These are phyloP conservation scores for Bremia lactucae DNA, from an alignment of 352 stramenopile genomes.

Conservation along the genomic window DNA sequence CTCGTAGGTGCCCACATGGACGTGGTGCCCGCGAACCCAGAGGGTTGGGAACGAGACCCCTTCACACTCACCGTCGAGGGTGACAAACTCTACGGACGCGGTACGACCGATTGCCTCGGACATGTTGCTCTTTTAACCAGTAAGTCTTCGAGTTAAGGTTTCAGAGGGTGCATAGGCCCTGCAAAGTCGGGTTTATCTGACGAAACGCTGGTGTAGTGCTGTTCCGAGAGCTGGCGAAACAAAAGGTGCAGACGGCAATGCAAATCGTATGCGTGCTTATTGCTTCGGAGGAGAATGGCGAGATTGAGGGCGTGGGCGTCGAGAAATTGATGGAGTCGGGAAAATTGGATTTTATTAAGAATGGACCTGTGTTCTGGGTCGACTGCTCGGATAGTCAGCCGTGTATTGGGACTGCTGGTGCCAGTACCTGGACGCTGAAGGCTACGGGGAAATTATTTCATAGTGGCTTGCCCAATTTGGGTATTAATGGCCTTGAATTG, in stretches of 20 bases:
- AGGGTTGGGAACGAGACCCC: conserved; percentile 81
- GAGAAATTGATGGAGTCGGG: conserved; percentile 83
- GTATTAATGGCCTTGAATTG: conserved; percentile 87
- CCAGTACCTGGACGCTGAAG: conserved; percentile 85
- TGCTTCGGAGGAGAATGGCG: conserved; percentile 80
- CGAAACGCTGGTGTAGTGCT: conserved; percentile 17
- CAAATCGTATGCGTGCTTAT: conserved; percentile 86
- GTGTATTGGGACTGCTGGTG: conserved; percentile 85
- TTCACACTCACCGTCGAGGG: conserved; percentile 84
- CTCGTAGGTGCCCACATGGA: conserved; percentile 88
- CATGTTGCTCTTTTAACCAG: conserved; percentile 88
- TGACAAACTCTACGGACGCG: conserved; percentile 87
- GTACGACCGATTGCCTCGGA: conserved; percentile 89
- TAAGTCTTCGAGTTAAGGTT: conserved; percentile 3
- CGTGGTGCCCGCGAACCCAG: conserved; percentile 88
- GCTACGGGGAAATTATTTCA: conserved; percentile 88
- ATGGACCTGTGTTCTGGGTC: conserved; percentile 87
- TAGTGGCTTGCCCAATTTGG: conserved; percentile 80
- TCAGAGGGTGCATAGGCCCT: no score
- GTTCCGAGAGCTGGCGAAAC: conserved; percentile 66
- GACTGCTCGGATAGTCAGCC: conserved; percentile 88
- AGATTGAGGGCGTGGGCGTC: conserved; percentile 79
- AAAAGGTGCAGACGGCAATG: conserved; percentile 56
- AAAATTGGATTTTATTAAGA: conserved; percentile 89
- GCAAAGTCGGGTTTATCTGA: background rate